A percentile compares a stretch with the other conserved stretches of the same genome.
phyloP scores from a whole-genome alignment of 1,139 yeast species.

The Kurtzmaniella quercitrusa region DNA sequence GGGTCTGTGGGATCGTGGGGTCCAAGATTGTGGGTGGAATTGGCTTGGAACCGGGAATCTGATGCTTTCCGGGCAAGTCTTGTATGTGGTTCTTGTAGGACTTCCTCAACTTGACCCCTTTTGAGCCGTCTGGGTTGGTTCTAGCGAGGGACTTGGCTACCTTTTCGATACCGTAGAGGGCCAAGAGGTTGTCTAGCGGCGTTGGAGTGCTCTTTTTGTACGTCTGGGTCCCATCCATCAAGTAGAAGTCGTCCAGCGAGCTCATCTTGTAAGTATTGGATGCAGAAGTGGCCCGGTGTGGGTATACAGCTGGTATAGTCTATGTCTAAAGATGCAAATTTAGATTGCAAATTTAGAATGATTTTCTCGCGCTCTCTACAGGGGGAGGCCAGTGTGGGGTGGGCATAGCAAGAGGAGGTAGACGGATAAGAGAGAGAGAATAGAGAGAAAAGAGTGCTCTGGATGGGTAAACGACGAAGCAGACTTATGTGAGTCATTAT shows the following conservation, averaged over 20 bases:
- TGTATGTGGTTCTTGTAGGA: constrained; percentile 88
- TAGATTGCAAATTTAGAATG: too few relatives aligned
- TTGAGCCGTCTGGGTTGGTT: constrained; percentile 82
- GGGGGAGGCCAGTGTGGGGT: too few relatives aligned
- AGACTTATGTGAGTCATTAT: too few relatives aligned
- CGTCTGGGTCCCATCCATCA: constrained; percentile 17
- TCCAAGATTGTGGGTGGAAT: constrained; percentile 51
- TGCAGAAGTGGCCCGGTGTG: too few relatives aligned
- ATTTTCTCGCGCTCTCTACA: too few relatives aligned
- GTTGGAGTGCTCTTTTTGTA: constrained; percentile 56
- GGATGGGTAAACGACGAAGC: too few relatives aligned
- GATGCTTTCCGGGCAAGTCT: constrained; percentile 81
- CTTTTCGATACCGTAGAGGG: constrained; percentile 61
- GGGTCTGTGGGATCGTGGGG: constrained; percentile 37
- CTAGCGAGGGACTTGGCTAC: constrained; percentile 81
- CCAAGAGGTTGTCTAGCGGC: constrained; percentile 66
- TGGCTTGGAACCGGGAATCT: constrained; percentile 54
- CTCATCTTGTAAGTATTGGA: neutral
- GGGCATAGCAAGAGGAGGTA: too few relatives aligned
- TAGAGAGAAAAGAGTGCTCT: too few relatives aligned
- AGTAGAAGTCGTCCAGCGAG: constrained; percentile 7
- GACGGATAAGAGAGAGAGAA: too few relatives aligned
- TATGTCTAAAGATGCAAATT: too few relatives aligned
- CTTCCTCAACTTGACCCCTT: constrained; percentile 87
- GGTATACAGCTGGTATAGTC: too few relatives aligned